Evolutionary conservation across 495 filamentous ascomycete genomes (phyloP).

Genomic region (Penicillium tannophilum): DNA sequence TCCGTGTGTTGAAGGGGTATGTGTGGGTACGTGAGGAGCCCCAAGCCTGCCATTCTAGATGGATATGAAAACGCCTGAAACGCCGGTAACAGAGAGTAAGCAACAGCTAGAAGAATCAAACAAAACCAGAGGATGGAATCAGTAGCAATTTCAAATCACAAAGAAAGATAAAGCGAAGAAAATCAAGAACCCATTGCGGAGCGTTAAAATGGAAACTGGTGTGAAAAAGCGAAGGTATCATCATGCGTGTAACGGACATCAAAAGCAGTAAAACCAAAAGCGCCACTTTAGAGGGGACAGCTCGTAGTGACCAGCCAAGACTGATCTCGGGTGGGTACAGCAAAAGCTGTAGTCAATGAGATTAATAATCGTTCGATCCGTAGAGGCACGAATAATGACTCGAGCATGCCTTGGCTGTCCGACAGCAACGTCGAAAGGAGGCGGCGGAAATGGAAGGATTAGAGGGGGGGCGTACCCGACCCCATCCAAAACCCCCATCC

Average conservation of each 20-base stretch:
- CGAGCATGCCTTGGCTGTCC: neutral
- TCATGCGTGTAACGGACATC: slow-evolving; percentile 17
- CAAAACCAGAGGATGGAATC: neutral
- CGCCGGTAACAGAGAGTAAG: slow-evolving; percentile 11
- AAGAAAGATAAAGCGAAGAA: neutral
- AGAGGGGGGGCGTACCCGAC: neutral
- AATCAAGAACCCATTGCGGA: neutral
- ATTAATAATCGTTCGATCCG: slow-evolving; percentile 14
- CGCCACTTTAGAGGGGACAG: slow-evolving; percentile 1
- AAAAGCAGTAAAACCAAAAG: slow-evolving; percentile 1
- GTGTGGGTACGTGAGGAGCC: slow-evolving; percentile 9
- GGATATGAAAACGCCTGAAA: slow-evolving; percentile 7
- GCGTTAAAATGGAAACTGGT: neutral
- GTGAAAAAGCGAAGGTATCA: slow-evolving; percentile 3
- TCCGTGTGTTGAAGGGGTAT: slow-evolving; percentile 8
- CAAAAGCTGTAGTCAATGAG: slow-evolving; percentile 13
- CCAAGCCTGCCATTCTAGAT: slow-evolving; percentile 33
- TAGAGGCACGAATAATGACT: slow-evolving; percentile 11
- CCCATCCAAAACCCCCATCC: neutral
- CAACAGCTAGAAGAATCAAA: neutral
- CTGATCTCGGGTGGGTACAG: slow-evolving; percentile 1
- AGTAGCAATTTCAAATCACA: neutral
- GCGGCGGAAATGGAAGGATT: neutral
- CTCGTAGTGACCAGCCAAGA: neutral
- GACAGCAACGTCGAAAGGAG: neutral